Base-by-base conservation (phyloP, 192 early-diverging fungal species). In the Coemansia sp. region DNA sequence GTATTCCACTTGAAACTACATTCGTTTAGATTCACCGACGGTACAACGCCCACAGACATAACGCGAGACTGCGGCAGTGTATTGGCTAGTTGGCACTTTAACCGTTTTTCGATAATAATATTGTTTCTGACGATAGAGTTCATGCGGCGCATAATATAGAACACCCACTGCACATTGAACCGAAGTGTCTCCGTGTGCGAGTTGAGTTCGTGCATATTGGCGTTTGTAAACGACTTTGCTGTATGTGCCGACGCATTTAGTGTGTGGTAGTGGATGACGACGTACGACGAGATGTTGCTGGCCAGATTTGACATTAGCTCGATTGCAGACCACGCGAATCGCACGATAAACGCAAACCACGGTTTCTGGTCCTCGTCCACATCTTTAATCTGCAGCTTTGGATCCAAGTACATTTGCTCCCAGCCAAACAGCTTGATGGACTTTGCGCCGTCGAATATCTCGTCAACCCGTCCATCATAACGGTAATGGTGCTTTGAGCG, bases 391-490 rank as follows among this genome's bases (percentile, higher is more conserved):
- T 61, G 60, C 14, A 65, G 62, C 25, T 53, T 52, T 0, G 69
- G 48, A 23, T 72, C 70, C 8, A 78, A 55, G 38, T 69, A 78
- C 53, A 69, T 69, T 34, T 60, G 57, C 42, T 78, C 75, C 75
- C 75, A 78, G 22, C 75, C 70, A 57, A 72, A 72, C 51, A 78
- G 62, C 66, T 78, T 78, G 21, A 78, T 72, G 2, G 75, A 58
- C 28, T 67, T 71, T 14, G 68, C 68, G 19, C 50, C 55, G 15
- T 49, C 37, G 50, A 62, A 78, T 9, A 78, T 57, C 23, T 78
- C 66, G 48, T 47, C 47, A 10, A 65, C 34, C n/a, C 42, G 56
- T 47, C 38, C 21, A 23, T 64, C 65, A 9, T 61, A 64, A 11
- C 2, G 22, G 11, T 20, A 25, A 8, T 53, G 19, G 10, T 12